Percentiles rank a stretch among this genome's conserved stretches.
phyloP scores from a whole-genome alignment of 2,329 filamentous ascomycete species.

The Exophiala xenobiotica region DNA sequence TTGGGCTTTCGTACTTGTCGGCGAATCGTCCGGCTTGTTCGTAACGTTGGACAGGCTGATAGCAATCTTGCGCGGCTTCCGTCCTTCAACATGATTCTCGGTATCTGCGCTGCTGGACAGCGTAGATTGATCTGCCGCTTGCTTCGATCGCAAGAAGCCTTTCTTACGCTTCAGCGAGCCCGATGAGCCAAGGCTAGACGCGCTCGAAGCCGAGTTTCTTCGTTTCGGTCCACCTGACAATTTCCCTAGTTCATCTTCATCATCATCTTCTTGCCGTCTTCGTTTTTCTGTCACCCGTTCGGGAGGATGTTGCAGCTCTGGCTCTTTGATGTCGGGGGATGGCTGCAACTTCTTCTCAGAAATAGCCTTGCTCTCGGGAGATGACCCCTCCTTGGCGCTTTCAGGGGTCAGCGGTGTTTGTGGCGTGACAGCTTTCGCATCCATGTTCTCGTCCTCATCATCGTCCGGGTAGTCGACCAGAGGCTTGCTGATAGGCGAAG shows the following conservation, averaged over 20 bases:
- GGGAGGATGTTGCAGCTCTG: conserved; percentile 52
- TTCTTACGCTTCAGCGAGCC: conserved; percentile 26
- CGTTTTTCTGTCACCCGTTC: conserved; percentile 86
- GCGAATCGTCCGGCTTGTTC: conserved; percentile 19
- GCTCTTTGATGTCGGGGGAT: conserved; percentile 35
- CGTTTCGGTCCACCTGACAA: conserved; percentile 58
- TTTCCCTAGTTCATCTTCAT: conserved; percentile 88
- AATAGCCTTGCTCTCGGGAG: conserved; percentile 28
- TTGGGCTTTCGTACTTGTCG: conserved; percentile 11
- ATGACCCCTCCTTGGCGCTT: conserved; percentile 26
- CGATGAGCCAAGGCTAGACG: conserved; percentile 29
- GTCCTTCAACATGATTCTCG: conserved; percentile 22
- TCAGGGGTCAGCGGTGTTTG: conserved; percentile 33
- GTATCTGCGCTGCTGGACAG: conserved; percentile 18
- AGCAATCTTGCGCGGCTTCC: conserved; percentile 29
- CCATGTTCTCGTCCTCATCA: conserved; percentile 68
- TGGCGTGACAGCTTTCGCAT: conserved; percentile 42
- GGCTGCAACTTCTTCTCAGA: conserved; percentile 32
- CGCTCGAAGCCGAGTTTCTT: conserved; percentile 42
- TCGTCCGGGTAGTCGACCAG: conserved; percentile 92
- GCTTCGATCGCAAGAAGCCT: conserved; percentile 29
- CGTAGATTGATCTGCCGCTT: conserved; percentile 14
- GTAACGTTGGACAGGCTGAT: conserved; percentile 27
- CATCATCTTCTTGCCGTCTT: conserved; percentile 73
- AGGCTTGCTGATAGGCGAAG: conserved; percentile 64